Evolutionary conservation across 2,329 filamentous ascomycete species (phyloP), one percentile per base, ranked within the genome.

Genomic region (Macrophomina pseudophaseolina): DNA sequence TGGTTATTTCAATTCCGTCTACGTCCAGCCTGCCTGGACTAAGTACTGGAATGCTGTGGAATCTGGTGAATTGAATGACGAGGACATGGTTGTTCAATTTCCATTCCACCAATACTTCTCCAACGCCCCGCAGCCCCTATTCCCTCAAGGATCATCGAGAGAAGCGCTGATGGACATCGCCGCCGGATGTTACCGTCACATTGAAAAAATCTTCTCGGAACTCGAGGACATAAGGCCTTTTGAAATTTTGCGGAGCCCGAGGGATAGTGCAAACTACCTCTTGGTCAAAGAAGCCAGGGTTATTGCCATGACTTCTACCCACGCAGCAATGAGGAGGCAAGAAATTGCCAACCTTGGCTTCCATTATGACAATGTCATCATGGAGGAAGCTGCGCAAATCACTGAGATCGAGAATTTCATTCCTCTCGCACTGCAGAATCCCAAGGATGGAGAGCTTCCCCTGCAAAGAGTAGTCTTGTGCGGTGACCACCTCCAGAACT

Each of bases 371-470:
- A 99, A 97, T 70, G 91, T 99, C 12, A 86, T 99, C 64, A 97
- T 99, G 91, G 95, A 99, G 81, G 95, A 99, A 84, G 94, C 95
- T 5, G 95, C 95, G 12, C 95, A 99, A 75, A 94, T 99, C 74
- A 99, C 94, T 0, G 95, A 99, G 78, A 91, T 97, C 53, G 95
- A 99, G 76, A 97, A 93, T 70, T 98, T 99, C 80, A 93, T 99
- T 70, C 95, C 95, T 0, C 84, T 97, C 64, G 91, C 94, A n/a
- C 85, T 99, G 79, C 96, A 99, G 76, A 92, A 91, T 69, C 88
- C 91, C 23, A 87, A 88, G 70, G 83, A 90, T 62, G 91, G 91
- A 40, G 85, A 92, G 73, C 85, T 92, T 71, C 88, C 89, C 3
- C 81, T 99, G 12, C 93, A 97, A 78, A 86, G 96, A 48, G 89